Evolutionary conservation across 2,329 filamentous ascomycete species (phyloP).

Genomic region (Ophiognomonia clavigignenti-juglandacearum): DNA sequence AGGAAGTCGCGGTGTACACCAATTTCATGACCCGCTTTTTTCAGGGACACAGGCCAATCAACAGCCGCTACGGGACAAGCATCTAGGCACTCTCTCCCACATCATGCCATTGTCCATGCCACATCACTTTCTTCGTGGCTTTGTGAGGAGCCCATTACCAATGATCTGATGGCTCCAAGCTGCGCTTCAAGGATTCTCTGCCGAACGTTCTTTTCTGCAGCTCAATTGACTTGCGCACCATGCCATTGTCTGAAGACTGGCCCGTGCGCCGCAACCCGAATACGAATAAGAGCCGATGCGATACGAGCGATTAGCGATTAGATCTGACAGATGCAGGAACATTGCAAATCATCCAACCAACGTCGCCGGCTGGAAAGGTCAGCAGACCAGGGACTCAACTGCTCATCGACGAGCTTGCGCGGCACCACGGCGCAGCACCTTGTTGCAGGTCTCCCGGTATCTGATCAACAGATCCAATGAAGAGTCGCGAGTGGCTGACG

Average conservation of each 20-base stretch:
- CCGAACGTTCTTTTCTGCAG: background rate
- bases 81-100: too few relatives aligned
- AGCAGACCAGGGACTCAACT: background rate
- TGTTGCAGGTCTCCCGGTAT: too few relatives aligned
- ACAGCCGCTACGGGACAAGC: too few relatives aligned
- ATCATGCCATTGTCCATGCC: too few relatives aligned
- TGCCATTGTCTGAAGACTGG: background rate
- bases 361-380: background rate
- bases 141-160: too few relatives aligned
- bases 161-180: too few relatives aligned
- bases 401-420: background rate
- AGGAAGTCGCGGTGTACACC: too few relatives aligned
- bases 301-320: background rate
- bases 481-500: too few relatives aligned
- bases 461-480: too few relatives aligned
- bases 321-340: background rate
- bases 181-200: too few relatives aligned
- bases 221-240: background rate
- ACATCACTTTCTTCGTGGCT: too few relatives aligned
- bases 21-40: background rate
- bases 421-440: background rate
- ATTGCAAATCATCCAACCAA: background rate
- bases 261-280: background rate
- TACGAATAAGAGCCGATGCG: background rate
- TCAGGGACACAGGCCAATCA: background rate